phyloP scores from a whole-genome alignment of 495 filamentous ascomycete genomes.

The Wilcoxina mikolae region DNA sequence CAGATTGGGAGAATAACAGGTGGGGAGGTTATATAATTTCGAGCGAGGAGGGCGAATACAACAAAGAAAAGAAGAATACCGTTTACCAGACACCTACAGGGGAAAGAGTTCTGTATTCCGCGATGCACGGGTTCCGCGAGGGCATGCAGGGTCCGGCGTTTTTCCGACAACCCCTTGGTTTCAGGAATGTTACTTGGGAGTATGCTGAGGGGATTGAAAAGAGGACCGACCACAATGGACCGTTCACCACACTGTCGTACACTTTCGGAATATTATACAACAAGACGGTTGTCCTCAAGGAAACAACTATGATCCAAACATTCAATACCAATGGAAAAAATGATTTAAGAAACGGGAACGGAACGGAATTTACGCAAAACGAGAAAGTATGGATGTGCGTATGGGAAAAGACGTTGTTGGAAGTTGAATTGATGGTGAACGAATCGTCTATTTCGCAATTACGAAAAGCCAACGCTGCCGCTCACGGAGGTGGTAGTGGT shows the following conservation, averaged over 20 bases:
- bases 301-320: conserved; percentile 10
- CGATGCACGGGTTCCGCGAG: conserved; percentile 12
- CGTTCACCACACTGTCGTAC: conserved; percentile 8
- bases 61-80: conserved; percentile 8
- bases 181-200: conserved; percentile 11
- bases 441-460: conserved; percentile 7
- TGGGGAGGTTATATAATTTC: conserved; percentile 24
- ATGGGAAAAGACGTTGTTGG: conserved; percentile 26
- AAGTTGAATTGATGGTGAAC: conserved; percentile 19
- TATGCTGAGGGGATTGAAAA: background rate
- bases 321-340: conserved; percentile 4
- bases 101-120: conserved; percentile 7
- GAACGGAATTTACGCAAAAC: conserved; percentile 3
- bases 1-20: conserved; percentile 11
- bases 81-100: background rate
- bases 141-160: conserved; percentile 22
- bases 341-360: conserved; percentile 10
- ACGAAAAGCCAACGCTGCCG: background rate
- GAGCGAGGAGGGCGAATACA: conserved; percentile 10
- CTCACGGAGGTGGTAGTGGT: too few relatives aligned
- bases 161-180: conserved; percentile 17
- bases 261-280: conserved; percentile 21
- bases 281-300: conserved; percentile 20
- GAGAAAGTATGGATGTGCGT: conserved; percentile 26
- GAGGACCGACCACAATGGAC: background rate